Evolutionary conservation across 2,329 filamentous ascomycete species (phyloP).

Genomic region (Sporothrix protearum): DNA sequence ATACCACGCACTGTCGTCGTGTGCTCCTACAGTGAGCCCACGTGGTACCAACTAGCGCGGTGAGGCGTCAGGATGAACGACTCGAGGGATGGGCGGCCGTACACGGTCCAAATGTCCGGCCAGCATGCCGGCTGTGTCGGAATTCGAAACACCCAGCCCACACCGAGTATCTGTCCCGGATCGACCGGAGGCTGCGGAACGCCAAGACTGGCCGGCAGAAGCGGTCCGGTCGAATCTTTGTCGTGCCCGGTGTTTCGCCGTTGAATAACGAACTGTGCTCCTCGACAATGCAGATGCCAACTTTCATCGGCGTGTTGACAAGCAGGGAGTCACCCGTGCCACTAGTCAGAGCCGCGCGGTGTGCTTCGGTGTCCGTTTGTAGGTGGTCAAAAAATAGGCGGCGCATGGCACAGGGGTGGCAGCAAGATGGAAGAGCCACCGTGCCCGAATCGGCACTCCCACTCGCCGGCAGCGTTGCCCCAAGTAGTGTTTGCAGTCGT

Average conservation of each 20-base stretch:
- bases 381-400: not conserved
- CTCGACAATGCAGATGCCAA: not conserved
- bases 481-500: not conserved
- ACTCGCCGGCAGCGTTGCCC: slow-evolving; percentile 6
- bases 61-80: not conserved
- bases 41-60: slow-evolving; percentile 10
- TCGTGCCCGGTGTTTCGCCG: not conserved
- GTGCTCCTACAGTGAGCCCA: slow-evolving; percentile 3
- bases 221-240: not conserved
- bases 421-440: not conserved
- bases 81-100: slow-evolving; percentile 4
- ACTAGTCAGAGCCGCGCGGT: not conserved
- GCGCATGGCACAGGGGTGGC: not conserved
- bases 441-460: slow-evolving; percentile 10
- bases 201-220: not conserved
- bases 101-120: slow-evolving; percentile 2
- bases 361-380: not conserved
- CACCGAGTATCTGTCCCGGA: not conserved
- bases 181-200: not conserved
- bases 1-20: not conserved
- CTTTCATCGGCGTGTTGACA: not conserved
- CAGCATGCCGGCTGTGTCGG: not conserved
- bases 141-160: not conserved
- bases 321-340: slow-evolving; percentile 11
- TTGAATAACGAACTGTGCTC: not conserved